Percentiles rank a stretch among this genome's conserved stretches.
phyloP scores from a whole-genome alignment of 2,329 filamentous ascomycete species.

The Nannizziopsis arthrosporioides region DNA sequence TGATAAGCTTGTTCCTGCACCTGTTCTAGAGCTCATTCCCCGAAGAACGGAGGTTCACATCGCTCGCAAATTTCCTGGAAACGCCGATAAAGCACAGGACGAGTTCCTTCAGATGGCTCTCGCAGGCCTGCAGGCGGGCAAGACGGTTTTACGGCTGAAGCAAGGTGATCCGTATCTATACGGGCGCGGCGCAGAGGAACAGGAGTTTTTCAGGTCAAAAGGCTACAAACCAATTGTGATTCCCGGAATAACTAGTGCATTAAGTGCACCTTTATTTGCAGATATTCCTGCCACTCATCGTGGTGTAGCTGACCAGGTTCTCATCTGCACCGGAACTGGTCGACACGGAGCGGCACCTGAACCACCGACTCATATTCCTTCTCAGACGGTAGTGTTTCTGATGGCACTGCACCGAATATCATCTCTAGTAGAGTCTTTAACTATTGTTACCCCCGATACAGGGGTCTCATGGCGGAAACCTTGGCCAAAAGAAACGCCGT shows the following conservation, averaged over 20 bases:
- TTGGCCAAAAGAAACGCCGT: conserved; percentile 72
- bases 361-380: conserved; percentile 66
- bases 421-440: conserved; percentile 62
- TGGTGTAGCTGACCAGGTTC: conserved; percentile 78
- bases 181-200: conserved; percentile 87
- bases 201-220: conserved; percentile 63
- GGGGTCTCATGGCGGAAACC: conserved; percentile 22
- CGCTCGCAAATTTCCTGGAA: conserved; percentile 92
- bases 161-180: conserved; percentile 97
- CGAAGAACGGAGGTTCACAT: conserved; percentile 82
- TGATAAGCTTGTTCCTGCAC: conserved; percentile 53
- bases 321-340: conserved; percentile 94
- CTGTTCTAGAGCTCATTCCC: conserved; percentile 79
- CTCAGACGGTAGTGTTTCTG: conserved; percentile 78
- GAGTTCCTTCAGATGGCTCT: conserved; percentile 74
- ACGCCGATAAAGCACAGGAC: conserved; percentile 84
- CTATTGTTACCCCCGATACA: conserved; percentile 20
- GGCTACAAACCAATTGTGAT: conserved; percentile 63
- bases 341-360: conserved; percentile 71
- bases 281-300: conserved; percentile 80
- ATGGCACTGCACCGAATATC: conserved; percentile 85
- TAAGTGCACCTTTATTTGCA: conserved; percentile 80
- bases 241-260: conserved; percentile 78
- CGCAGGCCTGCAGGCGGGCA: conserved; percentile 54
- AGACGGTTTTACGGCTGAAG: conserved; percentile 78